Base-by-base conservation (phyloP, 768 basidiomycete species). In the Collybia sp. region DNA sequence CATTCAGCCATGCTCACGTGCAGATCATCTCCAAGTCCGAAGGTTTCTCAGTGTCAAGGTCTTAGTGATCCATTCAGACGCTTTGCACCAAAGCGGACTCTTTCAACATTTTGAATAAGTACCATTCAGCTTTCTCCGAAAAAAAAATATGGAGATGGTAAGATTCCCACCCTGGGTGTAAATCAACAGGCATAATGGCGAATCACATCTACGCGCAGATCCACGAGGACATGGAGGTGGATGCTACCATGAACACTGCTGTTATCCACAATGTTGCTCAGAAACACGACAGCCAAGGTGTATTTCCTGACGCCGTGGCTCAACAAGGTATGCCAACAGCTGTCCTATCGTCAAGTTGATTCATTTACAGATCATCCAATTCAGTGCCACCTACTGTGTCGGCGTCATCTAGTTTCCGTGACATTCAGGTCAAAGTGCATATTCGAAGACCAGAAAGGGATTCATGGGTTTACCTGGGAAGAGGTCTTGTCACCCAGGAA, bases 351-450 rank as follows among this genome's bases (percentile, higher is more conserved):
- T 30, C 18, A 12, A 18, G 9, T 25, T 10, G 9, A 41, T 2
- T n/a, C 8, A 13, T 18, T 41, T 33, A 18, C 33, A 6, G 16
- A 9, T 19, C 10, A 6, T 32, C 11, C 16, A n/a, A 30, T 32
- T 30, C 13, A 43, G 12, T 17, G 25, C 6, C 32, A 15, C 19
- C 31, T 30, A n/a, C 30, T 6, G 25, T 3, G 25, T 25, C 25
- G 19, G 49, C 50, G 44, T 51, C 56, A 20, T 55, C 52, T 16
- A 70, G 62, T 45, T 85, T 88, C 58, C 80, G 83, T 44, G 88
- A 91, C 47, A 77, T 91, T 48, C 78, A 85, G 48, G 89, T 91
- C 48, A 90, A 91, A 61, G 87, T 92, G 15, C 89, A 91, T 56
- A 84, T 89, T 53, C 75, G 89, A 52, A 71, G 80, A 53, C 83